Evolutionary conservation across 2,329 filamentous ascomycete genomes (phyloP), one percentile per base, ranked within the genome.

Genomic region (Aureobasidium sp.): DNA sequence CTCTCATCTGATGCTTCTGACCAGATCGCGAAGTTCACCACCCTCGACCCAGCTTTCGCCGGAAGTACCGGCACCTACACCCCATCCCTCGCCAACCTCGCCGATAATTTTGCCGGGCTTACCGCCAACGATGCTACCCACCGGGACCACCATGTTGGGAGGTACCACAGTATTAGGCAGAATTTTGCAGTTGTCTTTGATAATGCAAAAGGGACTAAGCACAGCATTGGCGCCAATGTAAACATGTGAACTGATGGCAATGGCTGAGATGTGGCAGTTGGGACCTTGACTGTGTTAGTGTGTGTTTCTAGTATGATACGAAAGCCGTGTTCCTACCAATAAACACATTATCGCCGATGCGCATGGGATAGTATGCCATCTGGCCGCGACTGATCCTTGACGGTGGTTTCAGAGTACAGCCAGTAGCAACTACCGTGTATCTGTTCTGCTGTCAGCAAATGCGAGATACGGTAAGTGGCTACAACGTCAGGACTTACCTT

Each of bases 271-370:
- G 42, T 93, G 84, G 41, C 86, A 86, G 37, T 74, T 72, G 1
- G 77, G 75, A 1, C 78, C 74, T 76, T 46, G 15, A 9, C 9
- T 34, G 20, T n/a, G 23, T 59, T 13, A 41, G 6, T 37, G 13
- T 10, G 37, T 42, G 36, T 15, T 55, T 20, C 32, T 55, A 1
- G 26, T 8, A 29, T 20, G 12, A 29, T 12, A 26, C 13, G 9
- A 9, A 13, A 34, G 51, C 51, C 13, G 37, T 29, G 6, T 20
- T 23, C 69, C 84, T 82, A 63, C 91, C 92, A 55, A 99, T 83
- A 75, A 93, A 97, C 66, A 97, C 92, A 76, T 97, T 93, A 74
- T 97, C 92, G 50, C 91, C 91, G 67, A 99, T 89, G 65, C 94
- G 90, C 68, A 97, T 87, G 9, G 92, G 92, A 74, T 93, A 93